These are phyloP conservation scores for Acanthamoeba rhysodes DNA, from an alignment of 208 protist genomes.

Conservation along the genomic window DNA sequence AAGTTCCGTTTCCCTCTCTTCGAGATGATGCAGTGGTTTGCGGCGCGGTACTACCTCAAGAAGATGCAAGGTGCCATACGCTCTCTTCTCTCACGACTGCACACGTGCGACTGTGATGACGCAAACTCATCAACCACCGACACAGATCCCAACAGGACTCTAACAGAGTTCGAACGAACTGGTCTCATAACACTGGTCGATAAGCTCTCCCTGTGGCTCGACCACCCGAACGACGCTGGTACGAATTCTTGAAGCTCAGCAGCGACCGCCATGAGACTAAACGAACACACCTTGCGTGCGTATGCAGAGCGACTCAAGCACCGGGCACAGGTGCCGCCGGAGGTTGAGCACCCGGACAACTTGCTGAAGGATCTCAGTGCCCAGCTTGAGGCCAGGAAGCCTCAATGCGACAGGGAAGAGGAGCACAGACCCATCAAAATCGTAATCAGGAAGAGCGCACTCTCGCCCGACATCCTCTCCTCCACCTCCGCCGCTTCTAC, in stretches of 20 bases:
- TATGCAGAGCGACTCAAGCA: constrained; percentile 12
- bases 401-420: background rate
- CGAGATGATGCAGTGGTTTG: constrained; percentile 78
- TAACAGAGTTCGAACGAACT: background rate
- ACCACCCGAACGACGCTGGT: background rate
- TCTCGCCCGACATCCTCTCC: background rate
- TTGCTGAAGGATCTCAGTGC: background rate
- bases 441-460: constrained; percentile 21
- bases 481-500: background rate
- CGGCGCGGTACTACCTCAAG: background rate
- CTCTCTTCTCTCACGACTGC: background rate
- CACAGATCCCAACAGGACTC: background rate
- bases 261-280: too few species aligned
- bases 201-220: background rate
- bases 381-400: background rate
- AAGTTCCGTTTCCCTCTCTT: constrained; percentile 83
- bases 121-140: background rate
- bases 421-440: constrained; percentile 19
- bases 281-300: background rate
- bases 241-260: background rate
- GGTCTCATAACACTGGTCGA: background rate
- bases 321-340: background rate
- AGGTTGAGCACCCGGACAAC: background rate
- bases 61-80: background rate
- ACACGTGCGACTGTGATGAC: background rate